Evolutionary conservation across 2,329 filamentous ascomycete genomes (phyloP), one percentile per base, ranked within the genome.

Genomic region (Samsoniella hepiali): DNA sequence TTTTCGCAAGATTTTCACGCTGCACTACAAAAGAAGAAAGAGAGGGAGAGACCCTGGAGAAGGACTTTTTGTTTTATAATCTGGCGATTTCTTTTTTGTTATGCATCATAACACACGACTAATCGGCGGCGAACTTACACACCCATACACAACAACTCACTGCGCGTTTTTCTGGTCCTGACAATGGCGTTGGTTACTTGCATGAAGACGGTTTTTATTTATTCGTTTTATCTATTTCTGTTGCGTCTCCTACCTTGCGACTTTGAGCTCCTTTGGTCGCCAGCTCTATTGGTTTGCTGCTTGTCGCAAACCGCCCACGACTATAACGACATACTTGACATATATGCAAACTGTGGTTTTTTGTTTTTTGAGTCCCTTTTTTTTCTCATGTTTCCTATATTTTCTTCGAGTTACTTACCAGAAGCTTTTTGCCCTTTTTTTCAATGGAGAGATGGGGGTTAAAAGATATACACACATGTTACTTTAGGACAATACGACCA

Each of bases 321-420:
- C 50, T 62, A 15, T 62, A 38, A 62, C 42, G 59, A 62, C 59
- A 55, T 55, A 62, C 36, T 56, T 47, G 53, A 47, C 40, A 55
- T 62, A 54, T n/a, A 44, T 61, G 58, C 58, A 54, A 22, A 38
- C 13, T 42, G 38, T 55, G 34, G 36, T 51, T 32, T 51, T 36
- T 15, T 53, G 13, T 38, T 32, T 44, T 60, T 22, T 27, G 10
- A 22, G 22, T 22, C 22, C 15, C 5, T 15, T 36, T 44, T 10
- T 60, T 58, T 38, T 44, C 22, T 8, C 10, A 36, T 51, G 36
- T 53, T 53, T 50, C 7, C 32, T 15, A 44, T 29, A 54, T 36
- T 51, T 32, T 29, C 50, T 13, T 61, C 47, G 4, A 36, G 49
- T 61, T 54, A 45, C 32, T 61, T 61, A 47, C 11, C 31, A 5